Base-by-base conservation (phyloP, 2,329 filamentous ascomycete genomes). In the Trichoderma koningiopsis region DNA sequence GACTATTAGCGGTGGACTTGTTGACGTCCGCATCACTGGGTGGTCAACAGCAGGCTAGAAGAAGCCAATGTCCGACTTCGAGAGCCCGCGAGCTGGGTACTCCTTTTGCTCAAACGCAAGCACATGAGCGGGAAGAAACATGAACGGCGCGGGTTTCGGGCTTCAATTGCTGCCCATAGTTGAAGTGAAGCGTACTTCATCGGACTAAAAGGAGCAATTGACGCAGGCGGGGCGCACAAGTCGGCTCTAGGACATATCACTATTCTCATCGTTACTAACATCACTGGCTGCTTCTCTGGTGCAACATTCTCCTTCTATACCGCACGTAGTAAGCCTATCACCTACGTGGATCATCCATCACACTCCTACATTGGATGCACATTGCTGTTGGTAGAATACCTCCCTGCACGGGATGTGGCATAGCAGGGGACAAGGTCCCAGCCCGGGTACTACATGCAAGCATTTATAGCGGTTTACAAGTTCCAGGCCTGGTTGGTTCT, bases 1-100 rank as follows among this genome's bases (percentile, higher is more conserved):
- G 62, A 57, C 37, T 67, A 57, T 31, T 67, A 70, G 59, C 68
- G 68, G 68, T 70, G 57, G 49, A 33, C 55, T 56, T 58, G 49
- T 43, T 40, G 27, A 24, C 31, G 24, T 43, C 58, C 47, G 57
- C 56, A 53, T 68, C 27, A 19, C 29, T 68, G 19, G 24, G 27
- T 37, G 35, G 52, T 27, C 24, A 47, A 67, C 37, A 52, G 22
- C 22, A 35, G 56, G 22, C 67, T 59, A 31, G 27, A 16, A 29
- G 49, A 16, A 29, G 49, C 65, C 57, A 57, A 35, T 70, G 68
- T 63, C 68, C 68, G 63, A 68, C 68, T 31, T 27, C 14, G 24
- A 27, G 37, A 14, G 58, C 29, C n/a, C 22, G 29, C 47, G 11
- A 27, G n/a, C 47, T 22, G 47, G 3, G n/a, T 11, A 22, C 7